Percentiles rank a stretch among this genome's conserved stretches.
Evolutionary conservation across 192 early-diverging fungal genomes (phyloP).

Genomic region (Umbelopsis isabellina): DNA sequence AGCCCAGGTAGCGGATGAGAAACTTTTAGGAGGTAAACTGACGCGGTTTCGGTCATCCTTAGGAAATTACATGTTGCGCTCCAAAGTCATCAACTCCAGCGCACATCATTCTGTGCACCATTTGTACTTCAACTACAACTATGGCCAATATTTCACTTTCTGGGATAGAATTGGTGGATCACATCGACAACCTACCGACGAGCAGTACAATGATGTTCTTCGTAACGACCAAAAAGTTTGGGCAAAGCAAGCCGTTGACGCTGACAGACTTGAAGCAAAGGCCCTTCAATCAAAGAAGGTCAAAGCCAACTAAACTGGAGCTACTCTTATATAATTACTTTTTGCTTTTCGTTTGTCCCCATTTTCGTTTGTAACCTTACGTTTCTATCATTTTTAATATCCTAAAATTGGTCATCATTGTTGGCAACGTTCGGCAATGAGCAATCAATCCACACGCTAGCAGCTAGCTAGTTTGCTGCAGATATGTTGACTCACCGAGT

Average conservation of each 20-base stretch:
- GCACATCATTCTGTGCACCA: constrained; percentile 99
- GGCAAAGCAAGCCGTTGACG: constrained; percentile 64
- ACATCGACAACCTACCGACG: constrained; percentile 67
- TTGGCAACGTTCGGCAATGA: no score
- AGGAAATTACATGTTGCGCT: constrained; percentile 73
- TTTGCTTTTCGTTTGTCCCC: neutral
- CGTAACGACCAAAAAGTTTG: constrained; percentile 66
- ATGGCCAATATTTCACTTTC: constrained; percentile 97
- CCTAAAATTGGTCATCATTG: no score
- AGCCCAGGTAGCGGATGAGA: neutral
- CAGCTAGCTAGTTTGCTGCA: no score
- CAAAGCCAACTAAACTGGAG: constrained; percentile 19
- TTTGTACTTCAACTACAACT: constrained; percentile 99
- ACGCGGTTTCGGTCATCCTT: neutral
- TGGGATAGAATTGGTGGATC: constrained; percentile 81
- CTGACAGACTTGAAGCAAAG: constrained; percentile 58
- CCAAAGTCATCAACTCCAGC: constrained; percentile 78
- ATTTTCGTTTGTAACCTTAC: constrained; percentile 1
- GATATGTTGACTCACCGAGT: no score
- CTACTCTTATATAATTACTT: neutral
- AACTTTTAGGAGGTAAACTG: neutral
- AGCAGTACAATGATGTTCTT: constrained; percentile 64
- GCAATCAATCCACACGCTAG: no score
- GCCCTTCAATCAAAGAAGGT: constrained; percentile 27
- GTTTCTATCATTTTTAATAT: no score